These are phyloP conservation scores for Nissolia schottii DNA, from an alignment of 306 rosid genomes.

Conservation along the genomic window DNA sequence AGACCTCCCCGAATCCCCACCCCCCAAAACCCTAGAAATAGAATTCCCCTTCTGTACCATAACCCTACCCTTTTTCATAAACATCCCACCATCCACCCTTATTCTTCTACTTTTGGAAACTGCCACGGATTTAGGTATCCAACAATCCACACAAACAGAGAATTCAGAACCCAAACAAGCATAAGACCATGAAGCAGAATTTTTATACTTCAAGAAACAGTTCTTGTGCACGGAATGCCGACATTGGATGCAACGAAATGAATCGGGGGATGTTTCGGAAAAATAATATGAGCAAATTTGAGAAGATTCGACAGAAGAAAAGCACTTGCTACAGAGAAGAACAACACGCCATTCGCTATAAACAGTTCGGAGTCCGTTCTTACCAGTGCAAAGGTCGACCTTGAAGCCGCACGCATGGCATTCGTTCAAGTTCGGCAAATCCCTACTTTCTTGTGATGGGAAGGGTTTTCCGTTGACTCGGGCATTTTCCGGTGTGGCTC, in stretches of 20 bases:
- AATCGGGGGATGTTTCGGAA: slow-evolving; percentile 25
- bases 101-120: slow-evolving; percentile 43
- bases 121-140: slow-evolving; percentile 58
- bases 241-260: slow-evolving; percentile 42
- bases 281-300: slow-evolving; percentile 73
- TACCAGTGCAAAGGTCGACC: slow-evolving; percentile 50
- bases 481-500: not conserved
- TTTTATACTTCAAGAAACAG: slow-evolving; percentile 38
- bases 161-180: slow-evolving; percentile 38
- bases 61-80: slow-evolving; percentile 27
- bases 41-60: slow-evolving; percentile 28
- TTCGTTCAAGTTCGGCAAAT: slow-evolving; percentile 61
- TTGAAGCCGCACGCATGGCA: slow-evolving; percentile 69
- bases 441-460: slow-evolving; percentile 52
- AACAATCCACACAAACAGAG: slow-evolving; percentile 64
- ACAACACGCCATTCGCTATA: slow-evolving; percentile 83
- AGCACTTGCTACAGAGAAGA: slow-evolving; percentile 68
- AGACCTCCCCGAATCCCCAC: slow-evolving; percentile 16
- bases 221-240: slow-evolving; percentile 46
- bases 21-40: slow-evolving; percentile 39
- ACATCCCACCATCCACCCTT: slow-evolving; percentile 14
- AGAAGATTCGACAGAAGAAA: slow-evolving; percentile 46
- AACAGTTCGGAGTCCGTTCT: slow-evolving; percentile 49
- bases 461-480: slow-evolving; percentile 10
- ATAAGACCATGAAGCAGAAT: slow-evolving; percentile 47